Evolutionary conservation across 441 rosid species (phyloP), one percentile per base, ranked within the genome.

Genomic region (Flueggea neowawraea): DNA sequence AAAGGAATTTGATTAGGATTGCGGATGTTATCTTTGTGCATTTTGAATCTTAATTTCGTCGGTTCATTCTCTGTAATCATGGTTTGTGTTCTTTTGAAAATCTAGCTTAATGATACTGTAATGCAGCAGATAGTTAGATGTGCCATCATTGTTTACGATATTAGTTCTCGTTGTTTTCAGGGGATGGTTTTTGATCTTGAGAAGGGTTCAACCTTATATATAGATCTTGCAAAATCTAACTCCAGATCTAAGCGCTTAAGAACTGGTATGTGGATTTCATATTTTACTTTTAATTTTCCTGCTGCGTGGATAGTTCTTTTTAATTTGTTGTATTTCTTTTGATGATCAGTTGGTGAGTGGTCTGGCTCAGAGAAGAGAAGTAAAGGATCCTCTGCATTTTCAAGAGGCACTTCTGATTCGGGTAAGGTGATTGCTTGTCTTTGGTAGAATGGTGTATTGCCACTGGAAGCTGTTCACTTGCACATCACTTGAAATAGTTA

Each of bases 131-230:
- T 44, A 1, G 32, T 43, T 11, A n/a, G 31, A 56, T 17, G 4
- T 54, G 50, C 53, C 15, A 31, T 28, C 43, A 10, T 58, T 31
- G 15, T 12, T 22, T 60, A 43, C 14, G 45, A 65, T 52, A 44
- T 67, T 60, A 33, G 58, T 62, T 72, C 14, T 53, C 57, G n/a
- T 67, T 78, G 52, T 49, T 67, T 76, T 50, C 82, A 88, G 96
- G 92, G 97, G 36, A 84, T 88, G 88, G 85, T 85, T 57, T 93
- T 90, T 78, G 98, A 90, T 61, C 92, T 86, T 66, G 98, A 90
- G 80, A 88, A 81, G 74, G 90, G 87, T 36, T 83, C 92, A 16
- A 80, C 87, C 59, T 78, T 92, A 16, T 69, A 83, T 69, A 78
- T 90, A 68, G 92, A 92, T 78, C 86, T 88, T 72, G 97, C 96